phyloP scores from a whole-genome alignment of 202 grass and related monocot genomes.

The Dendrocalamus latiflorus region DNA sequence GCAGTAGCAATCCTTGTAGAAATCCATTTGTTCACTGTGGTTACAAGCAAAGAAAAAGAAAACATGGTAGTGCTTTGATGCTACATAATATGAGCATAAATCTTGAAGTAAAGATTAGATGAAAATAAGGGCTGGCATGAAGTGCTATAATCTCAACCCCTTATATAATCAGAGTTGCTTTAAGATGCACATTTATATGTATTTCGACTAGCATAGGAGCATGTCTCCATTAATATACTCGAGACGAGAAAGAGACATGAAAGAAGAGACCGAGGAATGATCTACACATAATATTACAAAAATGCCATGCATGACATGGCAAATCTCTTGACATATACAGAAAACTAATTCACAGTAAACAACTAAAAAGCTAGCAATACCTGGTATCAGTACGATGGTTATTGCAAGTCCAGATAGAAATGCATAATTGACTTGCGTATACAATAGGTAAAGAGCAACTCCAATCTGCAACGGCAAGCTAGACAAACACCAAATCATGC shows the following conservation, averaged over 20 bases:
- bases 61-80: not conserved
- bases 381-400: conserved; percentile 95
- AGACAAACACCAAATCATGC: conserved; percentile 15
- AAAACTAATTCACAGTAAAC: not conserved
- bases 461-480: conserved; percentile 95
- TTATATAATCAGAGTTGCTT: not conserved
- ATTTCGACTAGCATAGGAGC: not conserved
- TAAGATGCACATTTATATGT: not conserved
- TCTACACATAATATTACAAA: not conserved
- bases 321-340: not conserved
- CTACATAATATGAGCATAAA: too few relatives aligned
- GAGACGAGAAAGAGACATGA: not conserved
- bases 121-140: too few relatives aligned
- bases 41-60: not conserved
- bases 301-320: not conserved
- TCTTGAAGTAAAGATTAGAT: too few relatives aligned
- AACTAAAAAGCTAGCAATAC: conserved; percentile 33
- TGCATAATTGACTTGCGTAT: conserved; percentile 95
- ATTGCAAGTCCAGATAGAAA: conserved; percentile 89
- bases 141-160: too few relatives aligned
- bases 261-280: conserved; percentile 12
- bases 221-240: not conserved
- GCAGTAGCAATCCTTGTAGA: conserved; percentile 77
- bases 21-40: conserved; percentile 98
- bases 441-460: conserved; percentile 85